Conservation (phyloP, 2,329 filamentous ascomycete species). For the Phialophora verrucosa region DNA sequence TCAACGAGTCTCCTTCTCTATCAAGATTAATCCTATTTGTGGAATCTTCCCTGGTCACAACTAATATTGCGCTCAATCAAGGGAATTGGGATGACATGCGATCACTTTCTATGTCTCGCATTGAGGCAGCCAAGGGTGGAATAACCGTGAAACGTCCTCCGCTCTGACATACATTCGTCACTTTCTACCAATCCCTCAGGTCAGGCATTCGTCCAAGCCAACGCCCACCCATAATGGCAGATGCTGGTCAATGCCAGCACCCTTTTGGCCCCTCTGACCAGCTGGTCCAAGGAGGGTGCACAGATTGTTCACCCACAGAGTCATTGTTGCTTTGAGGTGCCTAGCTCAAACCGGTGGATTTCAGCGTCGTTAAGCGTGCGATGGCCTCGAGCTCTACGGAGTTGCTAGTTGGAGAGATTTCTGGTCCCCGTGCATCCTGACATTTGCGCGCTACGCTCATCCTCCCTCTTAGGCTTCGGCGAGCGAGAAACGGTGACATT, state of each 20-base stretch:
- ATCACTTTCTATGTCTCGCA: background rate
- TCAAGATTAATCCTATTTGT: background rate
- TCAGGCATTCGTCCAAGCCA: background rate
- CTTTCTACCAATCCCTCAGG: background rate
- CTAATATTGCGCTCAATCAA: background rate
- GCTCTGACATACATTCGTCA: background rate
- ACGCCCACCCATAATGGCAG: background rate
- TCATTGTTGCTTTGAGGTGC: background rate
- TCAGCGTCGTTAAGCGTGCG: background rate
- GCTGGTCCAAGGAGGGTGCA: too few relatives aligned
- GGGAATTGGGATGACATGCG: background rate
- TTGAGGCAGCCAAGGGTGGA: background rate
- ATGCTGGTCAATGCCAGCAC: background rate
- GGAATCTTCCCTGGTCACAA: background rate
- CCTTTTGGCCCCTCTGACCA: background rate
- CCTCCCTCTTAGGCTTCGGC: background rate
- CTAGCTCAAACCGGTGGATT: background rate
- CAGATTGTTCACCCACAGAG: background rate
- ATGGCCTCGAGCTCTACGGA: background rate
- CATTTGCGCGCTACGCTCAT: background rate
- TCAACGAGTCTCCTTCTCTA: conserved; percentile 1
- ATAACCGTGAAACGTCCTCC: background rate
- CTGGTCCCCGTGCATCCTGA: background rate
- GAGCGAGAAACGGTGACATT: background rate
- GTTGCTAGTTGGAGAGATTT: background rate